Evolutionary conservation across 2,329 filamentous ascomycete genomes (phyloP).

Genomic region (Endoconidiophora polonica): DNA sequence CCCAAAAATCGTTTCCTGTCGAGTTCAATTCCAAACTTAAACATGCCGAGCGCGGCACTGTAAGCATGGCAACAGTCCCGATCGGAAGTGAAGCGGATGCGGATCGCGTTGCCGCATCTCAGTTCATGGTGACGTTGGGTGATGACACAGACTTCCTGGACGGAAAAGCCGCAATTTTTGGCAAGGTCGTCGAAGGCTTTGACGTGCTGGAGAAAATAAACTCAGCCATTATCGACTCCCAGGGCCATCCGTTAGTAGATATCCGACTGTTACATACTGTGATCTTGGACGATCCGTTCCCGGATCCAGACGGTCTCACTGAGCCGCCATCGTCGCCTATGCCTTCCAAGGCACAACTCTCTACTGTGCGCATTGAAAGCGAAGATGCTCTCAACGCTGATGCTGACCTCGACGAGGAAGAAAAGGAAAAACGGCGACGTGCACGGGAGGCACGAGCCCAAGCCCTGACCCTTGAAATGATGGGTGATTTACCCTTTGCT

Average conservation of each 20-base stretch:
- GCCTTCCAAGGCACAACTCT: constrained; percentile 70
- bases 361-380: constrained; percentile 79
- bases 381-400: constrained; percentile 69
- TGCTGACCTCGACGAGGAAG: constrained; percentile 56
- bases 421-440: constrained; percentile 59
- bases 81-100: constrained; percentile 64
- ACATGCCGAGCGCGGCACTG: constrained; percentile 75
- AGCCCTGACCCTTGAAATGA: constrained; percentile 90
- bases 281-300: constrained; percentile 79
- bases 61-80: constrained; percentile 92
- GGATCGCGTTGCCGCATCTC: constrained; percentile 66
- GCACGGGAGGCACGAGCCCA: constrained; percentile 87
- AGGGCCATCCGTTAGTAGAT: constrained; percentile 76
- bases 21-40: constrained; percentile 76
- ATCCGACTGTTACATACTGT: constrained; percentile 89
- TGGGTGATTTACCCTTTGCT: constrained; percentile 90
- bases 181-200: constrained; percentile 89
- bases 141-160: constrained; percentile 83
- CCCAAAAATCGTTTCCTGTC: constrained; percentile 65
- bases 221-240: constrained; percentile 68
- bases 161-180: constrained; percentile 87
- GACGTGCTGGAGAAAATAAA: constrained; percentile 91
- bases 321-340: constrained; percentile 67
- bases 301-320: constrained; percentile 46
- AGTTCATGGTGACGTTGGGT: constrained; percentile 85